Evolutionary conservation across 306 rosid genomes (phyloP).

Genomic region (Sesbania bispinosa): DNA sequence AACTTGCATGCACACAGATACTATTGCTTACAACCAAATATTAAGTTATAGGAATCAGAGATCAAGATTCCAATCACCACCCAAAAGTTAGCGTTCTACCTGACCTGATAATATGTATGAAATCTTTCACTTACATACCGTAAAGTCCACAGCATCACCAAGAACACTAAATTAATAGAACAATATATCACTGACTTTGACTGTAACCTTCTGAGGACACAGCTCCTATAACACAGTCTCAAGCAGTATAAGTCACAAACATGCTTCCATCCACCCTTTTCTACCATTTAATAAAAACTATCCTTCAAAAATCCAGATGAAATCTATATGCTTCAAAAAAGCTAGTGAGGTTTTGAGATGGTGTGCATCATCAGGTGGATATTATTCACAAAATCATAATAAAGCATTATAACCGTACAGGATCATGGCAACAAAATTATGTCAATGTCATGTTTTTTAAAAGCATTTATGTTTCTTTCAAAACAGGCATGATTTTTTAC

Average conservation of each 20-base stretch:
- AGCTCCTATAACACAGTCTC: not conserved
- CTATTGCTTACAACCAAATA: not conserved
- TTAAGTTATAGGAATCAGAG: not conserved
- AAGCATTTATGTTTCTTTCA: not conserved
- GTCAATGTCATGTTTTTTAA: not conserved
- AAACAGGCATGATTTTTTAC: not conserved
- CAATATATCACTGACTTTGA: not conserved
- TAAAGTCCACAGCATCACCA: not conserved
- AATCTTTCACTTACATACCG: not conserved
- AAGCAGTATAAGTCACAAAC: not conserved
- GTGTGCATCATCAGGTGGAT: not conserved
- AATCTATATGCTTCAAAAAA: not conserved
- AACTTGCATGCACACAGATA: not conserved
- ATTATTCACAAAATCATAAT: conserved; percentile 10
- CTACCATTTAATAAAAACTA: not conserved
- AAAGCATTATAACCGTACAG: not conserved
- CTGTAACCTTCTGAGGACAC: not conserved
- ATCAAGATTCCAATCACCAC: not conserved
- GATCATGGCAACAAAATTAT: conserved; percentile 4
- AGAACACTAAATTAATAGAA: not conserved
- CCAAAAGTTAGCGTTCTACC: not conserved
- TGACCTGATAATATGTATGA: not conserved
- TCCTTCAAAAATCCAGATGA: not conserved
- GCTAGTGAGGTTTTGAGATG: not conserved
- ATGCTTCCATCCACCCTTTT: not conserved